Base-by-base conservation (phyloP, 1,139 yeast genomes). In the Yamadazyma oceani region DNA sequence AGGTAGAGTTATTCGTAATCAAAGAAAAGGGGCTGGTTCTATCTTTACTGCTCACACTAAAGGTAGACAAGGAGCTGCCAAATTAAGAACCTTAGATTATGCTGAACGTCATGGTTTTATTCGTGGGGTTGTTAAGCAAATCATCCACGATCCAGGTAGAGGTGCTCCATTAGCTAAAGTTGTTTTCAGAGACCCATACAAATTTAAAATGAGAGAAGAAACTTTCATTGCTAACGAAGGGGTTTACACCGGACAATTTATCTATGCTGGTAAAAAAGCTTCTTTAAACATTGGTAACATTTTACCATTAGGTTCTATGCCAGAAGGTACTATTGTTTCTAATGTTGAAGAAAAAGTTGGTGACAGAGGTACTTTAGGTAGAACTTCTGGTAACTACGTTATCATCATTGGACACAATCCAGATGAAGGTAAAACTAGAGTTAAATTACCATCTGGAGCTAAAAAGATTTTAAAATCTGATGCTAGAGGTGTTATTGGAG, bases 1-100 rank as follows among this genome's bases (percentile, higher is more conserved):
- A 85, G 97, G 98, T 87, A 92, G 98, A 85, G 99, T 94, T 80
- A 94, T 94, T 82, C 95, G 98, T 82, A 92, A 94, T 85, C 98
- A 94, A 86, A 90, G 99, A 88, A 94, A 94, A 82, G 97, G 97
- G 85, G 97, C 97, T 78, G 98, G 98, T 71, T 90, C 97, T 69
- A 89, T 94, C 84, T 94, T 94, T 89, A 86, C 95, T 74, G 83
- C 98, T 67, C 96, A 90, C 92, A 92, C 97, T 82, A 92, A 97
- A 80, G 88, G 94, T 75, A 88, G 98, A 85, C 87, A 94, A 81
- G 99, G 98, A 74, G 97, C 98, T 71, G 99, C 99, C 73, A 92
- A 90, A 86, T 85, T 90, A 74, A 88, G 98, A 85, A 85, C 96
- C 71, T 85, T 92, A 75, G 98, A 92, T 76, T 92, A 82, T 67